Percentiles rank a stretch among this genome's conserved stretches.
Conservation (phyloP, 331 rosid genomes). For the Malus hybrid region DNA sequence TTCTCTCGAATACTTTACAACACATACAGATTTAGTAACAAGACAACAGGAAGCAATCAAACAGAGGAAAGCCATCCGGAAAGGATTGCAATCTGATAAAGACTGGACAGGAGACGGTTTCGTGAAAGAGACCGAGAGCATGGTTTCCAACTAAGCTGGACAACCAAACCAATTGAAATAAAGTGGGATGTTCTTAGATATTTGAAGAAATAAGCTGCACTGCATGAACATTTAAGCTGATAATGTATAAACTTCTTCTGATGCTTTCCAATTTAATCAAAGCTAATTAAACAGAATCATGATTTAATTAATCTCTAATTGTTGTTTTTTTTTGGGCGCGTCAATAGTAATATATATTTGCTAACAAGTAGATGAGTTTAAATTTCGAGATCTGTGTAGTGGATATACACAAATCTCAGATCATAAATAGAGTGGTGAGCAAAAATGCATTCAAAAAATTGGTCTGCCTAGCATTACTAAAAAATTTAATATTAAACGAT, state of each 20-base stretch:
- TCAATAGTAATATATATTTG: background rate
- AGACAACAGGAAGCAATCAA: slow-evolving; percentile 81
- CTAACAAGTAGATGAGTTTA: background rate
- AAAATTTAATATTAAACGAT: too few relatives aligned
- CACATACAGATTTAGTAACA: slow-evolving; percentile 82
- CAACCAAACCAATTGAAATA: background rate
- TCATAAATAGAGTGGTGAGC: too few relatives aligned
- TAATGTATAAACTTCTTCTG: background rate
- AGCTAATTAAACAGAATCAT: background rate
- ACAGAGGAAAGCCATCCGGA: slow-evolving; percentile 72
- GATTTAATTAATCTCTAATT: too few relatives aligned
- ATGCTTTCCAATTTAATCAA: background rate
- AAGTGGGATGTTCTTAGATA: background rate
- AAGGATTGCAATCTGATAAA: slow-evolving; percentile 83
- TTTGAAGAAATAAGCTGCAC: slow-evolving; percentile 1
- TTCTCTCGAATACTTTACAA: slow-evolving; percentile 76
- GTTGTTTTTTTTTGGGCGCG: too few relatives aligned
- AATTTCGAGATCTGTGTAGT: too few relatives aligned
- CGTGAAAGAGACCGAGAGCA: slow-evolving; percentile 85
- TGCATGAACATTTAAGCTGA: background rate
- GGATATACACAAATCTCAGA: too few relatives aligned
- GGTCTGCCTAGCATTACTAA: too few relatives aligned
- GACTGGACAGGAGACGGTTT: slow-evolving; percentile 99
- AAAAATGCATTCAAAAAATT: too few relatives aligned
- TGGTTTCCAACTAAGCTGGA: slow-evolving; percentile 71